Base-by-base conservation (phyloP, 2,329 filamentous ascomycete species). In the Grosmannia serpens region DNA sequence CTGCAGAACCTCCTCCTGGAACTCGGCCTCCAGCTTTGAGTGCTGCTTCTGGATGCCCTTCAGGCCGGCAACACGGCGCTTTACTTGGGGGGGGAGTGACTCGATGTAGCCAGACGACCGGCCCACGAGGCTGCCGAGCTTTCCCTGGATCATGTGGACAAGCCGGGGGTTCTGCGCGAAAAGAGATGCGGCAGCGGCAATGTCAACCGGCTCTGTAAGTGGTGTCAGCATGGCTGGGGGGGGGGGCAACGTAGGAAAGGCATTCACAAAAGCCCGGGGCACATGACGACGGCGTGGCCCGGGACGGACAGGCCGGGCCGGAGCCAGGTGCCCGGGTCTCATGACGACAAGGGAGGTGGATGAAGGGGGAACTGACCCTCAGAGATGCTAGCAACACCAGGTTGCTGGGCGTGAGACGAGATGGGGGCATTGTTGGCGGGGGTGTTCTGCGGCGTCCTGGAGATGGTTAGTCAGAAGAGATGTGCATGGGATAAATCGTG, bases 31-130 rank as follows among this genome's bases (percentile, higher is more conserved):
- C 67, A 99, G 86, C 78, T 97, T 96, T 62, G 92, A 89, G 78
- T 99, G 94, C 69, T 97, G 91, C 77, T 96, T 96, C 77, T 99
- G 94, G 67, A 99, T 91, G 66, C 92, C 95, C 79, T 97, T 96
- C 63, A 99, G 82, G 66, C 94, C 95, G 62, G 91, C 86, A 64
- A 99, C 92, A 70, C 94, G 91, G 71, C 89, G 89, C 73, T 91
- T 91, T 68, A 99, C 91, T 61, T 87, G 84, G 59, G 85, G 79
- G 61, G 94, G 94, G 22, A 99, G 87, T 27, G 89, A 95, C 81
- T 99, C 94, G 73, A 99, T 90, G 76, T 99, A 99, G 68, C 94
- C 94, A 59, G 94, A 99, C 56, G 95, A 96, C 66, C 88, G 87
- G 69, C 94, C 94, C 68, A 99, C 89, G 61, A 99, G 88, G 65